These are phyloP conservation scores for Termitomyces sp. DNA, from an alignment of 768 basidiomycete species.

Conservation along the genomic window DNA sequence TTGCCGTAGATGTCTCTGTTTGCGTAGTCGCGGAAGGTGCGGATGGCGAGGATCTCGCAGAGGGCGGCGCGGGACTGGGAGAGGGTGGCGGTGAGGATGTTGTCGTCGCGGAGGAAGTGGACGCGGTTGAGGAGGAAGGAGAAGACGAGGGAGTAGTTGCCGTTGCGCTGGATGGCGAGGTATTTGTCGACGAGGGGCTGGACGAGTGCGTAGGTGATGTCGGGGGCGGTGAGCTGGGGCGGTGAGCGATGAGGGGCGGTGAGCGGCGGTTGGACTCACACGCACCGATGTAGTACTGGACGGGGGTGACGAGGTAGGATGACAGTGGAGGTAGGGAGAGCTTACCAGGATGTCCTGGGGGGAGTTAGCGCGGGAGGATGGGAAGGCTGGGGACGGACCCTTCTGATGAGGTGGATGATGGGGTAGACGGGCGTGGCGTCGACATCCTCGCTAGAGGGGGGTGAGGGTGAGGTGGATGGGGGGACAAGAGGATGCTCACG, in stretches of 20 bases:
- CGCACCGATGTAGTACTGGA: conserved; percentile 65
- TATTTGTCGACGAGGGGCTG: conserved; percentile 89
- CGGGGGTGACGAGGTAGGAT: background rate
- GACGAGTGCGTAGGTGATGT: conserved; percentile 86
- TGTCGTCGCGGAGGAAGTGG: conserved; percentile 76
- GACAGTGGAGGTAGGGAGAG: background rate
- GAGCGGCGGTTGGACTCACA: background rate
- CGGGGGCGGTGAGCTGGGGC: conserved; percentile 68
- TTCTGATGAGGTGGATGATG: conserved; percentile 71
- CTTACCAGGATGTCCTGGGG: conserved; percentile 58
- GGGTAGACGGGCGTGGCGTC: conserved; percentile 68
- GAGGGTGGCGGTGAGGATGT: conserved; percentile 61
- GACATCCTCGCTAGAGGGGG: conserved; percentile 37
- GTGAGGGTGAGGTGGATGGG: background rate
- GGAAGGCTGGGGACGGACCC: conserved; percentile 31
- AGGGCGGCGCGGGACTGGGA: conserved; percentile 73
- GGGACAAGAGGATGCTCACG: conserved; percentile 23
- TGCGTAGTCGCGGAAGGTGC: conserved; percentile 67
- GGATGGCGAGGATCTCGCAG: conserved; percentile 87
- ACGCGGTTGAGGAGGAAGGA: conserved; percentile 85
- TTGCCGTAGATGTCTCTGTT: conserved; percentile 51
- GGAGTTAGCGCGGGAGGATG: background rate
- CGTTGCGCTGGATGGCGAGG: conserved; percentile 55
- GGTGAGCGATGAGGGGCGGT: too few species aligned
- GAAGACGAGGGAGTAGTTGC: conserved; percentile 83